Conservation (phyloP, 1,139 yeast genomes). For the Eremothecium cymbalariae region DNA sequence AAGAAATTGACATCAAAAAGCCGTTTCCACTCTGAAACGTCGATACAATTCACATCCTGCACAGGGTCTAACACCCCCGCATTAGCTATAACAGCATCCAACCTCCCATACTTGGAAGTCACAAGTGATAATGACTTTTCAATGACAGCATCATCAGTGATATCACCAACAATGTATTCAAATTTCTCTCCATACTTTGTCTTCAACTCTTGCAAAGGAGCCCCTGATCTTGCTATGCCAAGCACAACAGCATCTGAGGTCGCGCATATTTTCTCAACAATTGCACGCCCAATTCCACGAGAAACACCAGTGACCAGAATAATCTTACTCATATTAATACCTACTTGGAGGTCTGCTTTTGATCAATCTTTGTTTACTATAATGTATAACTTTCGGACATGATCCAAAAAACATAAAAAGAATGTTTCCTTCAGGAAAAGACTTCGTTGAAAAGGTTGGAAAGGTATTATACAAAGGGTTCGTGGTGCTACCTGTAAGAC, state of each 20-base stretch:
- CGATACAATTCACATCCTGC: conserved; percentile 34
- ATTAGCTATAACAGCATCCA: conserved; percentile 65
- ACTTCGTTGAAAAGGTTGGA: too few species aligned
- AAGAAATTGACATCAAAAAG: conserved; percentile 74
- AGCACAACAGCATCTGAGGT: conserved; percentile 50
- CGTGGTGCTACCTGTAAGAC: too few species aligned
- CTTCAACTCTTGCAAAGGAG: conserved; percentile 39
- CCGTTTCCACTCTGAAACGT: conserved; percentile 50
- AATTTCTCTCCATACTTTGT: conserved; percentile 45
- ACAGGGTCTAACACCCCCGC: conserved; percentile 90
- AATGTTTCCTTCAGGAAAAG: too few species aligned
- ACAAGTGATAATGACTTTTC: conserved; percentile 42
- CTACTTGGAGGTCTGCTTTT: too few species aligned
- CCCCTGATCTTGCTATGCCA: conserved; percentile 64
- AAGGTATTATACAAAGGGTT: too few species aligned
- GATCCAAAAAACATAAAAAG: too few species aligned
- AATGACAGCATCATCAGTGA: conserved; percentile 42
- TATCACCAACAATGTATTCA: conserved; percentile 58
- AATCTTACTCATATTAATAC: conserved; percentile 30
- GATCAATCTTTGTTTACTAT: too few species aligned
- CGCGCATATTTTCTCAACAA: conserved; percentile 47
- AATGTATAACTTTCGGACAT: too few species aligned
- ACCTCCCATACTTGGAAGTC: conserved; percentile 42
- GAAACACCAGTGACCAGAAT: conserved; percentile 68
- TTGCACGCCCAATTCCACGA: conserved; percentile 68